These are phyloP conservation scores for Hemerocallis citrina DNA, from an alignment of 106 monocot species.

Conservation along the genomic window DNA sequence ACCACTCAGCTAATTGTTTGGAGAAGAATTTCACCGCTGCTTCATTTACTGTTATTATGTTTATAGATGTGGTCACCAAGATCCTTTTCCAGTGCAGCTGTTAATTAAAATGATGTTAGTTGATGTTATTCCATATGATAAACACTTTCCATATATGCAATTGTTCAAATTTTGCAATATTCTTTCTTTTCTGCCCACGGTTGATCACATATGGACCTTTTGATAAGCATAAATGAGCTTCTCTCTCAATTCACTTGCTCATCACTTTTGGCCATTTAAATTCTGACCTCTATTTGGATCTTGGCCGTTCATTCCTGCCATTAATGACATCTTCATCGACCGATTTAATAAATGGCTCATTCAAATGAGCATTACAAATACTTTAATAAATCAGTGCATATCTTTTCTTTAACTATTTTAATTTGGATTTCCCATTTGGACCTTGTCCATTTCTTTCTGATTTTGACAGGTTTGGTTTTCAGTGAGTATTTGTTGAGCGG, in stretches of 20 bases:
- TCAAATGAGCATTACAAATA: too few relatives aligned
- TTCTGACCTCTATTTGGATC: not conserved
- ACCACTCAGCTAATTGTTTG: too few relatives aligned
- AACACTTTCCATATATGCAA: too few relatives aligned
- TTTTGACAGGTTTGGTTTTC: constrained; percentile 72
- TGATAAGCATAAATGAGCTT: not conserved
- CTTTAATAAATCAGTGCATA: too few relatives aligned
- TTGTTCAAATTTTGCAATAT: not conserved
- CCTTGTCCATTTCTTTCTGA: not conserved
- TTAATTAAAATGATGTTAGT: too few relatives aligned
- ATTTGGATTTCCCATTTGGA: not conserved
- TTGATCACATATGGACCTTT: not conserved
- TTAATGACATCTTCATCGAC: not conserved
- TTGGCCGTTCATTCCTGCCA: not conserved
- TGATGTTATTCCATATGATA: too few relatives aligned
- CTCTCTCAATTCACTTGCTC: not conserved
- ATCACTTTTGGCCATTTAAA: not conserved
- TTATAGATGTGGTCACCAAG: not conserved
- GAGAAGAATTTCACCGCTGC: not conserved
- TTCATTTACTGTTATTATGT: not conserved
- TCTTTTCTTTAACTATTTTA: not conserved
- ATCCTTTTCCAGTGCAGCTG: too few relatives aligned
- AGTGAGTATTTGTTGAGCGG: constrained; percentile 96
- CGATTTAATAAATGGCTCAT: too few relatives aligned
- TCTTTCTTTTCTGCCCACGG: not conserved